phyloP scores from a whole-genome alignment of 306 rosid species.

The Spatholobus suberectus region DNA sequence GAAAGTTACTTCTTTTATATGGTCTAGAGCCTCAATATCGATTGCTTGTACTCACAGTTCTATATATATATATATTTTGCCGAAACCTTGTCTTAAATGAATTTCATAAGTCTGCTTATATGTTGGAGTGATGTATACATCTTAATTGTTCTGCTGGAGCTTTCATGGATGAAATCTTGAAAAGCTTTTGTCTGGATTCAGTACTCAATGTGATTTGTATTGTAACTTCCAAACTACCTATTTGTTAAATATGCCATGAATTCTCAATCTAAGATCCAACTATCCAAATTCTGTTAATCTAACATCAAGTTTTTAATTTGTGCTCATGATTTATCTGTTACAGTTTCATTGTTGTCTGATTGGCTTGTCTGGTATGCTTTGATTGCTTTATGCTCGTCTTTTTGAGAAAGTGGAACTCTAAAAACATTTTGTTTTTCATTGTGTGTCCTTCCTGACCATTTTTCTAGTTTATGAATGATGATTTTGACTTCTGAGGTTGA shows the following conservation, averaged over 20 bases:
- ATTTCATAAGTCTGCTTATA: neutral
- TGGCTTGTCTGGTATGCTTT: constrained; percentile 18
- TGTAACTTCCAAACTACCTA: neutral
- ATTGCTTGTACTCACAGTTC: neutral
- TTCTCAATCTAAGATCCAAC: neutral
- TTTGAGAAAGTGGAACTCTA: neutral
- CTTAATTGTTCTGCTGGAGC: neutral
- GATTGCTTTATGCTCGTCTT: neutral
- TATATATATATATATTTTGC: neutral
- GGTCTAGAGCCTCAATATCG: neutral
- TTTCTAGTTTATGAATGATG: neutral
- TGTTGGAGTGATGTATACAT: constrained; percentile 16
- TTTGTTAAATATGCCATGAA: neutral
- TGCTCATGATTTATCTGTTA: constrained; percentile 13
- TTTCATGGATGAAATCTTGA: neutral
- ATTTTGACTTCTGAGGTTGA: neutral
- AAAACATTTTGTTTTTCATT: neutral
- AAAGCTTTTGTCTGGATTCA: neutral
- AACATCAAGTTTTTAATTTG: neutral
- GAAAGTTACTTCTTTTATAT: neutral
- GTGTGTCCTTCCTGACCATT: neutral
- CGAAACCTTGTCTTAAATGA: neutral
- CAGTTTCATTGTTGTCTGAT: neutral
- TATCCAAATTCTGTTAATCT: neutral
- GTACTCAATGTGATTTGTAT: neutral